Percentiles rank a stretch among this genome's conserved stretches.
phyloP scores from a whole-genome alignment of 2,329 filamentous ascomycete species.

The Ophiosphaerella narmari region DNA sequence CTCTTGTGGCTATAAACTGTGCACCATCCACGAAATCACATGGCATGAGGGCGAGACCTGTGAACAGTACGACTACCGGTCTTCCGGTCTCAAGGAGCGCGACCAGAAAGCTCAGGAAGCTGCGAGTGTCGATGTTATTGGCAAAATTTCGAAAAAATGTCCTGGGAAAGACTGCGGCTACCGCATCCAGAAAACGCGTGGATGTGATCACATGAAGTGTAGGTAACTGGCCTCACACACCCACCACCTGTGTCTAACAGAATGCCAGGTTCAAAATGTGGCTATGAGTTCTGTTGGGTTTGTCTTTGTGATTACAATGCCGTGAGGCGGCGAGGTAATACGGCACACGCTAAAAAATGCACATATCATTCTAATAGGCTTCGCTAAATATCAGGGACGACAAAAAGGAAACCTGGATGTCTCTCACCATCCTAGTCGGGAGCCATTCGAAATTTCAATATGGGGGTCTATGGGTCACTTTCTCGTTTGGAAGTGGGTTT shows the following conservation, averaged over 20 bases:
- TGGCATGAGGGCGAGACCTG: conserved; percentile 52
- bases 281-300: conserved; percentile 49
- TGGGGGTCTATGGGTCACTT: too few species aligned
- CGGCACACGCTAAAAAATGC: conserved; percentile 24
- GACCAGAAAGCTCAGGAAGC: conserved; percentile 34
- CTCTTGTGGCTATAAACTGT: conserved; percentile 44
- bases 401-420: too few species aligned
- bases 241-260: conserved; percentile 5
- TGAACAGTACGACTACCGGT: conserved; percentile 44
- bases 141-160: conserved; percentile 46
- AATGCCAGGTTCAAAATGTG: conserved; percentile 37
- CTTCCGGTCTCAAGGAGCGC: conserved; percentile 23
- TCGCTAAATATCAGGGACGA: too few species aligned
- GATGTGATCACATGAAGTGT: conserved; percentile 52
- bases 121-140: conserved; percentile 34
- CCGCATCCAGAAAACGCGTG: conserved; percentile 49
- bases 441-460: too few species aligned
- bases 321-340: conserved; percentile 25
- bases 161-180: conserved; percentile 41
- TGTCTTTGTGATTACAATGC: conserved; percentile 37
- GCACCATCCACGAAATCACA: conserved; percentile 40
- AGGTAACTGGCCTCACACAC: neutral
- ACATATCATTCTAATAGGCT: conserved; percentile 17
- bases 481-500: too few species aligned
- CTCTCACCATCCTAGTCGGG: too few species aligned